Percentiles rank a stretch among this genome's conserved stretches.
These are phyloP conservation scores for Clausena lansium DNA, from an alignment of 345 rosid genomes.

Conservation along the genomic window DNA sequence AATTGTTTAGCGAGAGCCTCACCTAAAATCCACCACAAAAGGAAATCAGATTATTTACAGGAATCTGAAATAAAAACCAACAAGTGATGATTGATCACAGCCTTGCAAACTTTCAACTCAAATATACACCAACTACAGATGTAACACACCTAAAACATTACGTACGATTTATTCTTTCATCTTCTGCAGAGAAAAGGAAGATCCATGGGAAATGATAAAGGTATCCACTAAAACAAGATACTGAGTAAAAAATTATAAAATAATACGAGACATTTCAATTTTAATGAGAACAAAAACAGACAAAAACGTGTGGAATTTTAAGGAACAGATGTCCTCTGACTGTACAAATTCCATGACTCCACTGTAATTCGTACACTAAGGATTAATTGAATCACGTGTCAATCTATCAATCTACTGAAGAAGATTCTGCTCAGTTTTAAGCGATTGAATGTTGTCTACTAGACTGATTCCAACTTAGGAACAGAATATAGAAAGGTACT, in stretches of 20 bases:
- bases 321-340: not conserved
- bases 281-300: not conserved
- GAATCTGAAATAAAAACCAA: not conserved
- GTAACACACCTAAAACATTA: not conserved
- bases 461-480: not conserved
- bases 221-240: not conserved
- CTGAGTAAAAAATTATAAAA: not conserved
- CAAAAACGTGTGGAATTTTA: not conserved
- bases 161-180: not conserved
- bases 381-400: not conserved
- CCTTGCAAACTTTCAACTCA: not conserved
- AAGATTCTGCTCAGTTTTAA: not conserved
- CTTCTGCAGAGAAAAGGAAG: not conserved
- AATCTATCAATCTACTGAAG: not conserved
- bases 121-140: not conserved
- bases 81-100: not conserved
- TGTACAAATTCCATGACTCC: not conserved
- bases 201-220: not conserved
- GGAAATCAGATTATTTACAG: not conserved
- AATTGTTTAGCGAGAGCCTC: conserved; percentile 84
- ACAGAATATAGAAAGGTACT: not conserved
- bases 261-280: not conserved
- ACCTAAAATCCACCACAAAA: conserved; percentile 41
- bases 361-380: not conserved
- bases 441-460: not conserved